These are phyloP conservation scores for Alternaria dauci DNA, from an alignment of 2,329 filamentous ascomycete species.

Conservation along the genomic window DNA sequence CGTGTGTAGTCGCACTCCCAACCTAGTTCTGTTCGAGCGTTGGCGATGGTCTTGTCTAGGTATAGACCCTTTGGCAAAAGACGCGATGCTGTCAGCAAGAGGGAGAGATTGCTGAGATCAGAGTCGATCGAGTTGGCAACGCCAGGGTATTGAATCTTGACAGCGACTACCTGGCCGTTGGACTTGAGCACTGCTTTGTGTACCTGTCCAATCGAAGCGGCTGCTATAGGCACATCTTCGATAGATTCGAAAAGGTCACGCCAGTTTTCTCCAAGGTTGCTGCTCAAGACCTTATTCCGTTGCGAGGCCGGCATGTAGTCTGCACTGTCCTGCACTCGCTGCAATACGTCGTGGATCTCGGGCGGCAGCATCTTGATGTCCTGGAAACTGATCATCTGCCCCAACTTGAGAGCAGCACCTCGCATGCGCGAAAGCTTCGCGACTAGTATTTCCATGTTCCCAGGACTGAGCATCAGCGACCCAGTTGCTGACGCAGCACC, in stretches of 20 bases:
- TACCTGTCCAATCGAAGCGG: constrained; percentile 96
- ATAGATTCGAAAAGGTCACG: constrained; percentile 83
- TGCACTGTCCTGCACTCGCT: constrained; percentile 93
- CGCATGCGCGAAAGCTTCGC: constrained; percentile 94
- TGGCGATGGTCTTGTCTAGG: constrained; percentile 96
- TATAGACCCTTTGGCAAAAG: constrained; percentile 91
- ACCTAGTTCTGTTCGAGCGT: constrained; percentile 86
- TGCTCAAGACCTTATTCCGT: constrained; percentile 80
- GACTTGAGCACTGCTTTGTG: constrained; percentile 83
- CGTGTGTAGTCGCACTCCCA: constrained; percentile 98
- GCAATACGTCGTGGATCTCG: constrained; percentile 86
- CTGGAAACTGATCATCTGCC: constrained; percentile 98
- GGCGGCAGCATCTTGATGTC: constrained; percentile 93
- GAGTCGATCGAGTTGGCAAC: constrained; percentile 96
- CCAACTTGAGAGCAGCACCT: constrained; percentile 94
- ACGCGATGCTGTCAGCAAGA: constrained; percentile 88
- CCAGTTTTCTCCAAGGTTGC: constrained; percentile 86
- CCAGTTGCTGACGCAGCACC: constrained; percentile 65
- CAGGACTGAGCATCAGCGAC: constrained; percentile 85
- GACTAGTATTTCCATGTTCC: constrained; percentile 92
- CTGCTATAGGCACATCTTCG: constrained; percentile 90
- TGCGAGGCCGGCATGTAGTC: constrained; percentile 98
- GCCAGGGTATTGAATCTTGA: constrained; percentile 97
- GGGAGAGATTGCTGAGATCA: constrained; percentile 89
- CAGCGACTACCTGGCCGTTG: constrained; percentile 79